Base-by-base conservation (phyloP, 2,329 filamentous ascomycete species). In the Arthrobotrys pseudoclavata region DNA sequence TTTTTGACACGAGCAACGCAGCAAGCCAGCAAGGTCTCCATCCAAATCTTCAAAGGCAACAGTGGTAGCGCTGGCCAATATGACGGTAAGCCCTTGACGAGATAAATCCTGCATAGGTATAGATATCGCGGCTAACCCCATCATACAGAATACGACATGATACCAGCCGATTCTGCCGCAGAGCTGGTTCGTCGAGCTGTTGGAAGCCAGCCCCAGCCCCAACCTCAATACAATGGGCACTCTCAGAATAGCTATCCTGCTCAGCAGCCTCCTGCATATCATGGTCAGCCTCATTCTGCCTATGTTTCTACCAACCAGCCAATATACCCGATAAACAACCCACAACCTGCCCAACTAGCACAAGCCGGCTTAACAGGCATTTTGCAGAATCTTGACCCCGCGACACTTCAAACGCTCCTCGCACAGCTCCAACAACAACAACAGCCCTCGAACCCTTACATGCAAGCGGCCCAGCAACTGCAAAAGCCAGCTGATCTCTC, bases 41-140 rank as follows among this genome's bases (percentile, higher is more conserved):
- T 97, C 2, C 92, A 95, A 81, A 89, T 97, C 4, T 97, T 97
- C 82, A 92, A 97, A 84, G 91, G 94, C 26, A 91, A 89, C 47
- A 87, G 86, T 9, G 92, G 92, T n/a, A 86, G 86, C 18, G 89
- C 89, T 42, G 80, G 80, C 81, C 94, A 90, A 50, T 97, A 93
- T 82, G 92, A 97, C 81, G 87, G 87, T 88, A 81, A 81, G 85
- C 80, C 42, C 42, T 34, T 52, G 68, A 79, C 31, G 80, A 52
- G 18, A 68, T 57, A 20, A 22, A 63, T 37, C 55, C 45, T 47
- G 40, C 53, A n/a, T 40, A 20, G 68, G n/a, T 24, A 50, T 82
- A 83, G 22, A 47, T 5, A 53, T 61, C 4, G 60, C 42, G 60
- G 52, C 72, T 76, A 76, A 76, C 42, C 18, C 42, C 10, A 31